A percentile compares a stretch with the other conserved stretches of the same genome.
These are phyloP conservation scores for Phytophthora tubulina DNA, from an alignment of 352 stramenopile genomes.

Conservation along the genomic window DNA sequence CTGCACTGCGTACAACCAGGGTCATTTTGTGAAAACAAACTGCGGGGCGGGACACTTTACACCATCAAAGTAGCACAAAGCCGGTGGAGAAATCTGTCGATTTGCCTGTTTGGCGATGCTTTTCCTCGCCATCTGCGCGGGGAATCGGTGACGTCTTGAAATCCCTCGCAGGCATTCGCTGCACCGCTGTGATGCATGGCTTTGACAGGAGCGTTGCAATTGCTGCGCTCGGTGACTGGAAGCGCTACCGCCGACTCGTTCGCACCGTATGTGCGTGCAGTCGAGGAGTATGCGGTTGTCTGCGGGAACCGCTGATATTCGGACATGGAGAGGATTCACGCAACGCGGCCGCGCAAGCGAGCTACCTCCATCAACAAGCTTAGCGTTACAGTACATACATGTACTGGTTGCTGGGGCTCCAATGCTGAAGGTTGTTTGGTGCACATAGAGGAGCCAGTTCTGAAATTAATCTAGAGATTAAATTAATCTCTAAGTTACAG, in stretches of 20 bases:
- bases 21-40: not conserved
- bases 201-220: constrained; percentile 18
- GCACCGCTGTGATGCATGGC: constrained; percentile 16
- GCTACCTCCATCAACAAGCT: no score
- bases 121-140: constrained; percentile 11
- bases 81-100: constrained; percentile 23
- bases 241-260: constrained; percentile 13
- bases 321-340: constrained; percentile 21
- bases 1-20: constrained; percentile 2
- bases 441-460: no score
- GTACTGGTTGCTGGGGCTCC: no score
- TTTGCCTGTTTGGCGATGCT: constrained; percentile 18
- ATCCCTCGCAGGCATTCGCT: constrained; percentile 21
- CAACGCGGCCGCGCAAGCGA: not conserved
- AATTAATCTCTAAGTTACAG: no score
- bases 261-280: constrained; percentile 22
- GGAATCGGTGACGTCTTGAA: constrained; percentile 26
- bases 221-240: constrained; percentile 22
- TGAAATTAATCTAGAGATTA: no score
- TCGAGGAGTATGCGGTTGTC: constrained; percentile 17
- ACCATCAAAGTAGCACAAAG: constrained; percentile 31
- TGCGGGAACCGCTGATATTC: constrained; percentile 12
- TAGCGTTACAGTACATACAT: no score
- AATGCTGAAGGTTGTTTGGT: no score
- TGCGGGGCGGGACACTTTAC: not conserved